Evolutionary conservation across 257 asterid genomes (phyloP), one percentile per base, ranked within the genome.

Genomic region (Rubia yunnanensis): DNA sequence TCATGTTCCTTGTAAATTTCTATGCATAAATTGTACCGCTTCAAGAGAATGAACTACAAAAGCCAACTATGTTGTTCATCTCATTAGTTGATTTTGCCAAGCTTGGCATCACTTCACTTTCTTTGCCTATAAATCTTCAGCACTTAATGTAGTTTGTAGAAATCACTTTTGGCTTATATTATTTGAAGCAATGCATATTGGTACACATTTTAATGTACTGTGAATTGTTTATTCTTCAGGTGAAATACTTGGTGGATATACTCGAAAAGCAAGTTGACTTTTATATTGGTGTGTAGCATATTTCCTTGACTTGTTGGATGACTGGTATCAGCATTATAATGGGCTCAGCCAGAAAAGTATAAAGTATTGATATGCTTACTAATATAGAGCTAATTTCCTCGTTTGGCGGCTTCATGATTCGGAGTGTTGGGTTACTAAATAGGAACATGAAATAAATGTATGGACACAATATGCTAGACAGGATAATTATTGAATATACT

Each of bases 181-280:
- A 26, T 44, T 13, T 30, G 38, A 36, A 28, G 22, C 22, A 18
- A 17, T 15, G 58, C 57, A 41, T 17, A 64, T 5, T 8, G 5
- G 18, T n/a, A 5, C 64, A 59, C 44, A 30, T 18, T 26, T 30
- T 15, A 10, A 44, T 28, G 56, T 39, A 46, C 22, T 24, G 18
- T 34, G 17, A 3, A 32, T 60, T n/a, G 48, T 60, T 32, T 64
- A 72, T 63, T 76, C 68, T 83, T 80, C 85, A 92, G 99, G 97
- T 92, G 77, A 83, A 80, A 18, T 78, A 80, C 73, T 79, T 92
- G 83, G 83, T 77, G 50, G 83, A 63, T 69, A 80, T 78, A 71
- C 83, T 92, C 70, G 84, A 86, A 79, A 78, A 80, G 84, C 86
- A 78, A 77, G 85, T 92, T 22, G 80, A 77, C 67, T 84, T 89